Base-by-base conservation (phyloP, 1,284 basidiomycete species). In the Spongiforma sp. region DNA sequence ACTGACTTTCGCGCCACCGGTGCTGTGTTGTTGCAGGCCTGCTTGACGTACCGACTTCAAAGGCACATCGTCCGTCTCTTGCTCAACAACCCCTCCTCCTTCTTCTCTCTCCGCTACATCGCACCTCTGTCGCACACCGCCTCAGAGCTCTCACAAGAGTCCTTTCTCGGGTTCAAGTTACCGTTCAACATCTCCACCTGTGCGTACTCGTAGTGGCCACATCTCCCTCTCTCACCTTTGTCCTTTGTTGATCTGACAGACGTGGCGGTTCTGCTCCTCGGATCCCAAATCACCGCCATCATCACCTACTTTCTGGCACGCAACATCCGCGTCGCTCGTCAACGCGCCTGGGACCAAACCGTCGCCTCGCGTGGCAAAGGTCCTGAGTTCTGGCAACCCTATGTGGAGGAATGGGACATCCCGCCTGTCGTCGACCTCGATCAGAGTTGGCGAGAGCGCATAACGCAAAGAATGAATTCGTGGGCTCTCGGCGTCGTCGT, bases 391-490 rank as follows among this genome's bases (percentile, higher is more conserved):
- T 96, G 93, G 93, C 82, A 85, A 66, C 88, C 91, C 0, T 96
- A 96, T 69, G 87, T 94, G 4, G 94, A 96, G 72, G 94, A 96
- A 78, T 95, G 91, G 92, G 84, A 89, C 24, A 71, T 81, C 8
- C 93, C 93, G 0, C 93, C 94, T 0, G 68, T 71, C 5, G 75
- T 80, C 32, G 71, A 78, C 54, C 69, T 80, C 32, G 71, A 78
- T 55, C 69, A 80, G 26, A 68, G 72, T 66, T 62, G 69, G 73
- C 62, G 68, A 57, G 62, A 54, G 62, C 56, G 67, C 74, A 69
- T 84, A 72, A 75, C 83, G 61, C 78, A 81, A 56, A 80, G 81
- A 76, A 69, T 87, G 28, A 78, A 80, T 26, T 81, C 79, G 19
- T 83, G 82, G 77, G 75, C 89, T 24, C 81, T 83, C 2, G 75